Evolutionary conservation across 1,139 yeast genomes (phyloP).

Genomic region (Yamadazyma songkhlaensis): DNA sequence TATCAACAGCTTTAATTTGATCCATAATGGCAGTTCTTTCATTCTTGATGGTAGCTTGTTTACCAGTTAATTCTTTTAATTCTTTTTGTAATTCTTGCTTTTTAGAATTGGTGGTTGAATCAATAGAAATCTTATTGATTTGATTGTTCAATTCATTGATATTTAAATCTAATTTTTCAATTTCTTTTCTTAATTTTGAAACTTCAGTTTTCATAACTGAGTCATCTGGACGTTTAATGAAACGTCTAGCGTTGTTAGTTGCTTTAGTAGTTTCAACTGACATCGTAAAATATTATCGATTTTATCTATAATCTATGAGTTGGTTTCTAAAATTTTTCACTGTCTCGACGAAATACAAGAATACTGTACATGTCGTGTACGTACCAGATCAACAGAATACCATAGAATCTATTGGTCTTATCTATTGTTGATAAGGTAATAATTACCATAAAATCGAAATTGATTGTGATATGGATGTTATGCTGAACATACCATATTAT

Average conservation of each 20-base stretch:
- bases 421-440: too few relatives aligned
- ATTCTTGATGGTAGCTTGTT: conserved; percentile 69
- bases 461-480: not conserved
- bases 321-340: conserved; percentile 8
- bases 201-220: conserved; percentile 58
- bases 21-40: conserved; percentile 69
- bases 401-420: too few relatives aligned
- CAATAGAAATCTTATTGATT: conserved; percentile 42
- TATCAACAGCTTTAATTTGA: conserved; percentile 71
- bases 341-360: conserved; percentile 4
- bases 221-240: conserved; percentile 77
- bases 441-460: not conserved
- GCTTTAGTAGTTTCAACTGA: conserved; percentile 16
- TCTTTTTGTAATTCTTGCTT: conserved; percentile 65
- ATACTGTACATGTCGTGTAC: conserved; percentile 2
- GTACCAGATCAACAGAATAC: not conserved
- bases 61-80: conserved; percentile 58
- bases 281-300: conserved; percentile 12
- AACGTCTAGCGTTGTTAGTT: conserved; percentile 26
- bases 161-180: conserved; percentile 63
- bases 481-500: too few relatives aligned
- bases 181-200: conserved; percentile 59
- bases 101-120: conserved; percentile 45
- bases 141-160: conserved; percentile 41
- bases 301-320: too few relatives aligned